Base-by-base conservation (phyloP, 1,139 yeast genomes). In the Pichia sp. region DNA sequence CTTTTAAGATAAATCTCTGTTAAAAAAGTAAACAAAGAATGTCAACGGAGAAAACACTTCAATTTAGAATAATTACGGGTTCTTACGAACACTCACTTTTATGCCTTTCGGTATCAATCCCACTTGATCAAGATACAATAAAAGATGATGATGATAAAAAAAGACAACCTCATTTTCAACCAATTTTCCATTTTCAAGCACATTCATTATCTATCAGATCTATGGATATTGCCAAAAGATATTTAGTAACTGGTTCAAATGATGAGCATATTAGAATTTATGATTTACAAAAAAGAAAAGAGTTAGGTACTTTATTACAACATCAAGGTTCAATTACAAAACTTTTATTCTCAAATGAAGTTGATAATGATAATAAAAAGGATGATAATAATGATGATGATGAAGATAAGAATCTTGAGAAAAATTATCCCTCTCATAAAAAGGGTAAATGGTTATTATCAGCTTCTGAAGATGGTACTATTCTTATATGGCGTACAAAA, bases 231-330 rank as follows among this genome's bases (percentile, higher is more conserved):
- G 87, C 95, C 27, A 84, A 80, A 56, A 72, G 97, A 56, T 90
- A 87, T 61, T 70, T 92, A 44, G 97, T 87, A 4, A 85, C 96
- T 4, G 99, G 99, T 6, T 83, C 96, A 4, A 90, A 90, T 61
- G 99, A 92, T 63, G 98, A 94, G 64, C 96, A 89, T 61, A 90
- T 92, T 50, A 79, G 95, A 57, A 85, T 92, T 30, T 92, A 94
- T 62, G 99, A 92, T 66, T 70, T 92, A 51, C 96, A 89, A 59
- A 89, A 87, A 63, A 78, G 98, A 59, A 89, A 89, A 58, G 99
- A 94, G 63, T 70, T 92, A 48, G 99, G 98, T 4, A 86, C 95
- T 4, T 68, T 92, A 51, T 69, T 90, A 59, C 86, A 89, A 48
- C 99, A 92, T 60, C 87, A 81, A 54, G 98, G 98, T 6, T 82